Evolutionary conservation across 257 asterid genomes (phyloP).

Genomic region (Fraxinus pennsylvanica): DNA sequence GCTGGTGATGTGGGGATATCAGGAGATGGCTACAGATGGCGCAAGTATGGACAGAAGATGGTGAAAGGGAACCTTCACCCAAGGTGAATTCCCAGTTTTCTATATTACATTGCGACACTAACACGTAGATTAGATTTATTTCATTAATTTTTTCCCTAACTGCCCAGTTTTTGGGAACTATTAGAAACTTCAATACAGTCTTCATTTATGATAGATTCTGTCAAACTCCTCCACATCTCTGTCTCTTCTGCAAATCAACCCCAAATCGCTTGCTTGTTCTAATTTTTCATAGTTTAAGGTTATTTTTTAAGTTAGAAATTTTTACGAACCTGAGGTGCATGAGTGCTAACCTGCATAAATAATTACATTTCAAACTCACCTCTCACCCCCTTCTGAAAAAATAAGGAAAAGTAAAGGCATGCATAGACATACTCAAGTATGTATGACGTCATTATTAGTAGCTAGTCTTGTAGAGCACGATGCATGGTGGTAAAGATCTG

Average conservation of each 20-base stretch:
- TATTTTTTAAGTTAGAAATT: not conserved
- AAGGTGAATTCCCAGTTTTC: slow-evolving; percentile 47
- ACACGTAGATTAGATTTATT: slow-evolving; percentile 19
- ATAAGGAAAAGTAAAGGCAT: not conserved
- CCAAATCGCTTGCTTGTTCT: not conserved
- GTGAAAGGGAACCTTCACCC: slow-evolving; percentile 97
- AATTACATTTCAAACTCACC: not conserved
- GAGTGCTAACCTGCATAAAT: not conserved
- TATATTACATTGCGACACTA: slow-evolving; percentile 14
- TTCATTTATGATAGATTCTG: not conserved
- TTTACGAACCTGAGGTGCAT: not conserved
- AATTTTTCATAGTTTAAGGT: not conserved
- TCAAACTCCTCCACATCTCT: not conserved
- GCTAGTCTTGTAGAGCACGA: not conserved
- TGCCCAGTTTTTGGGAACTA: slow-evolving; percentile 12
- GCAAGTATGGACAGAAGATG: slow-evolving; percentile 97
- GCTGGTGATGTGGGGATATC: slow-evolving; percentile 87
- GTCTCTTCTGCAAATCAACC: not conserved
- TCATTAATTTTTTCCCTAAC: slow-evolving; percentile 2
- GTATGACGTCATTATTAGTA: not conserved
- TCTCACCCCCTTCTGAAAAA: not conserved
- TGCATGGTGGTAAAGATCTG: not conserved
- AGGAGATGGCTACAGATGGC: slow-evolving; percentile 97
- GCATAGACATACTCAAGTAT: not conserved
- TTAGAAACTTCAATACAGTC: slow-evolving; percentile 15